phyloP scores from a whole-genome alignment of 139 green algal genomes.

The Micractinium conductrix region DNA sequence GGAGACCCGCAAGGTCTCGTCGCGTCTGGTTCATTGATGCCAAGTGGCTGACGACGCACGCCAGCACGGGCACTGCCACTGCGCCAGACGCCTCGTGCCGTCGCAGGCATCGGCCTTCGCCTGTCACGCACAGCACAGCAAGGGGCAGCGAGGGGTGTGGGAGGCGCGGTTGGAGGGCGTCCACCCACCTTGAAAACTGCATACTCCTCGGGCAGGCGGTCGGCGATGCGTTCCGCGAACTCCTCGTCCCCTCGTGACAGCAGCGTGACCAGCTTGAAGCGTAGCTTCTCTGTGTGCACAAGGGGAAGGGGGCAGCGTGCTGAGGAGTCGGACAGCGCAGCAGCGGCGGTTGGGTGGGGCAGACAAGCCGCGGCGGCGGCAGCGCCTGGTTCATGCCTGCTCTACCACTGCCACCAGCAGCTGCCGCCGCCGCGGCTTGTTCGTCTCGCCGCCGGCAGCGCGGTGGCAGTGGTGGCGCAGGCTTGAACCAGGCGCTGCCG shows the following conservation, averaged over 20 bases:
- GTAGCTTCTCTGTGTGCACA: not conserved
- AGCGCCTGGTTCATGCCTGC: no score
- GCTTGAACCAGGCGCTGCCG: no score
- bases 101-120: no score
- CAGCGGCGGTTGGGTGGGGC: not conserved
- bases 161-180: not conserved
- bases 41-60: no score
- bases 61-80: no score
- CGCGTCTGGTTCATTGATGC: no score
- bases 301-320: not conserved
- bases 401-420: no score
- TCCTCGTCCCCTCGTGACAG: slow-evolving; percentile 20
- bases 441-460: no score
- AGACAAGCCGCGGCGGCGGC: not conserved
- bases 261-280: not conserved
- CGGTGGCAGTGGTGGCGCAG: no score
- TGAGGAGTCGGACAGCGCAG: no score
- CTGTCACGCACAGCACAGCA: not conserved
- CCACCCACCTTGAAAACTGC: slow-evolving; percentile 12
- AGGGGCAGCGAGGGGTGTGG: not conserved
- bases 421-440: no score
- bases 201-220: slow-evolving; percentile 19
- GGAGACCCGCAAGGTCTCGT: not conserved
- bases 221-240: not conserved
- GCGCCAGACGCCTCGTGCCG: no score